Evolutionary conservation across 2,329 filamentous ascomycete species (phyloP), one percentile per base, ranked within the genome.

Genomic region (Orbilia ellipsospora): DNA sequence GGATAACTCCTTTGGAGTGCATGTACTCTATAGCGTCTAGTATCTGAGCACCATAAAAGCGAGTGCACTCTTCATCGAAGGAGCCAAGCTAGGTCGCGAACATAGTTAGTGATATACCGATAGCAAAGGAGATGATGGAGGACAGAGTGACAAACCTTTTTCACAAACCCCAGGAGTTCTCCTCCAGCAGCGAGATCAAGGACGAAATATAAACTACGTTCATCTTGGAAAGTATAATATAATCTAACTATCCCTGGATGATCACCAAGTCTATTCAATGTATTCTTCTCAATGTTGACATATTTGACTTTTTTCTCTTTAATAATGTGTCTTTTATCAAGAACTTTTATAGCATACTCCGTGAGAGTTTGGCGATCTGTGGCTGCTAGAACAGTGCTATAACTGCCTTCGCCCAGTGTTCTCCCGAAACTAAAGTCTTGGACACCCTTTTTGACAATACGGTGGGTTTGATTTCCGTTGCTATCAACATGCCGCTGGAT

Each of bases 291-390:
- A 80, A 99, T 99, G 83, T 98, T 99, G 83, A 99, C 95, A 81
- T 99, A 99, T 86, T 99, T 99, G 81, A 99, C 96, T 86, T 99
- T 99, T 83, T 97, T 98, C 84, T 99, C 95, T 83, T 98, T 99
- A 86, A 99, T 99, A 81, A 99, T 99, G 82, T 99, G 95, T 80
- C 93, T 89, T 84, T 99, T 99, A 83, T 99, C 95, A 55, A 99
- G 88, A 15, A 99, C 94, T 82, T 99, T 99, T 84, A 99, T 94
- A 26, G 95, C 95, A 81, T 98, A 98, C 82, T 99, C 94, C 80
- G 96, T 96, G 70, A 96, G 85, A 0, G 93, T 97, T 82, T 97
- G 93, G 76, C 94, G 90, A 82, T 99, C 95, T 2, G 93, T 97
- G 44, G 94, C 95, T 62, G 95, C 89, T 78, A 95, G 73, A 56